Evolutionary conservation across 495 filamentous ascomycete genomes (phyloP), one percentile per base, ranked within the genome.

Genomic region (Talaromyces adpressus): DNA sequence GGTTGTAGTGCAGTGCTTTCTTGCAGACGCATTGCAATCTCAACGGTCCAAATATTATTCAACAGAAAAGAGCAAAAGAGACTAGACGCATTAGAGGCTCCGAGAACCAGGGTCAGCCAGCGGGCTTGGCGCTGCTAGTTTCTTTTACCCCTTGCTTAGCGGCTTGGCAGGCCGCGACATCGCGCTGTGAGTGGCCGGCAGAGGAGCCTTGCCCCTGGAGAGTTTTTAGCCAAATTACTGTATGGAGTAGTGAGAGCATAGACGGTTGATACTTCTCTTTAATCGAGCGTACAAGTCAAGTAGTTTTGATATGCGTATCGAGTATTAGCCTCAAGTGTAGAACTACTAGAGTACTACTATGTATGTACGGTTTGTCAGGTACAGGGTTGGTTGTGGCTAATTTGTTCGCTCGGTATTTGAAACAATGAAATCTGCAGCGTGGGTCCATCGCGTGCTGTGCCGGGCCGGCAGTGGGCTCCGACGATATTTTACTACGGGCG

Each of bases 31-130:
- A 41, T 16, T 16, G 14, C 36, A 41, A 41, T 41, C 14, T 4
- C 36, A 41, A 41, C 36, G 36, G 36, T 16, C 36, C 11, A 12
- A 5, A 41, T 41, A 41, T 14, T 12, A 41, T 7, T 30, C 29
- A 41, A 41, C 18, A 36, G 9, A 12, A 36, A 36, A 12, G 32
- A 36, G 32, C n/a, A n/a, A n/a, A n/a, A n/a, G n/a, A n/a, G n/a
- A n/a, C n/a, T n/a, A n/a, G n/a, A n/a, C n/a, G n/a, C n/a, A n/a
- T n/a, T n/a, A n/a, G n/a, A 27, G 56, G 56, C 56, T 36, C 53
- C 53, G 23, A 57, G 53, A 57, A 57, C 53, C 53, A 57, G 53
- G 53, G 53, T 57, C 27, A 32, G 53, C 53, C 27, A 7, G 27
- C 56, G 56, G 56, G 56, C 30, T 58, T 34, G 27, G 27, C 29